Conservation (phyloP, 2,329 filamentous ascomycete genomes). For the Fusarium sterilihyphosum region DNA sequence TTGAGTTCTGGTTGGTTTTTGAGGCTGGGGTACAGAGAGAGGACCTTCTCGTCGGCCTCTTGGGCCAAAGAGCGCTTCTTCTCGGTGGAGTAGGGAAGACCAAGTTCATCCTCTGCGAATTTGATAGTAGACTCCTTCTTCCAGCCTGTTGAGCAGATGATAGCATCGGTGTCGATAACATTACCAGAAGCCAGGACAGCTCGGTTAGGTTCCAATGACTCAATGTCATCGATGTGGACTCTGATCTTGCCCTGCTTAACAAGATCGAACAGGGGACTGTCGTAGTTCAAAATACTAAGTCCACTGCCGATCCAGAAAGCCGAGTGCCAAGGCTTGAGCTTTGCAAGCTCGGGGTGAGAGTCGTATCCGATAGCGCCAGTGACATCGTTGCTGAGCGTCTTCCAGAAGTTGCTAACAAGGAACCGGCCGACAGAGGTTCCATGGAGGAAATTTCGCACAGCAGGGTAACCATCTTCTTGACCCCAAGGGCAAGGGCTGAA, state of each 20-base stretch:
- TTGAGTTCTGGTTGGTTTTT: slow-evolving; percentile 35
- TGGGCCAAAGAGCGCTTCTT: slow-evolving; percentile 14
- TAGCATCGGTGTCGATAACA: slow-evolving; percentile 53
- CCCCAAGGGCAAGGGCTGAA: slow-evolving; percentile 75
- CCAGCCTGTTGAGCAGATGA: slow-evolving; percentile 66
- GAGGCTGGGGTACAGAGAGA: slow-evolving; percentile 31
- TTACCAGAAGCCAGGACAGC: slow-evolving; percentile 56
- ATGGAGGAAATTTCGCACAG: slow-evolving; percentile 60
- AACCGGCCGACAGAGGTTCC: slow-evolving; percentile 59
- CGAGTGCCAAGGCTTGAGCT: slow-evolving; percentile 54
- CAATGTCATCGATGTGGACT: slow-evolving; percentile 60
- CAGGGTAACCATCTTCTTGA: slow-evolving; percentile 60
- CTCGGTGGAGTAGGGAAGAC: slow-evolving; percentile 16
- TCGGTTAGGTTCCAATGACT: slow-evolving; percentile 49
- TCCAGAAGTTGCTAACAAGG: slow-evolving; percentile 61
- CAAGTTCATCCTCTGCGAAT: slow-evolving; percentile 45
- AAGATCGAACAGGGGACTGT: slow-evolving; percentile 60
- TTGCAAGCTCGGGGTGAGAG: slow-evolving; percentile 50
- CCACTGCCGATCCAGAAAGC: slow-evolving; percentile 60
- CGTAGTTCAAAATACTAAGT: slow-evolving; percentile 64
- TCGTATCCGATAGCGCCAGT: slow-evolving; percentile 58
- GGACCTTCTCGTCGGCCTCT: slow-evolving; percentile 30
- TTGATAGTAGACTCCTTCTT: slow-evolving; percentile 55
- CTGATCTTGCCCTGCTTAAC: slow-evolving; percentile 58
- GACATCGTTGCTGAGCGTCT: slow-evolving; percentile 58